Evolutionary conservation across 148 eudicot species (phyloP), one percentile per base, ranked within the genome.

Genomic region (Chenopodium formosanum): DNA sequence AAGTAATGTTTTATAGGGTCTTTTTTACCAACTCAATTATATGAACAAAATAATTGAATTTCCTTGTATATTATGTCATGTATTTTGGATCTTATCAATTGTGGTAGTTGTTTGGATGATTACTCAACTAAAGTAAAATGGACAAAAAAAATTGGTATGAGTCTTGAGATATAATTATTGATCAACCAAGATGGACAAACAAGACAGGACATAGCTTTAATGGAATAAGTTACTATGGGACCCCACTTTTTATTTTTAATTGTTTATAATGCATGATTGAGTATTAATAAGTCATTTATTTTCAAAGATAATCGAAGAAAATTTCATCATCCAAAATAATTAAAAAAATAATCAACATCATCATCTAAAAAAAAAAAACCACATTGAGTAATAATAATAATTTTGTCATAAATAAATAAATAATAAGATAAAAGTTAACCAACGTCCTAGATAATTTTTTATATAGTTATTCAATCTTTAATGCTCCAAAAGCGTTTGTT

Each of bases 161-260:
- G 77, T 53, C 40, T 47, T 13, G 4, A 74, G 34, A 82, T 46
- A 74, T 70, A 75, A 85, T 85, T 82, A 85, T 85, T 82, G 77
- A 85, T 82, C 74, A 85, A 79, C 82, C 72, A 82, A 82, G 82
- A 82, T 82, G 66, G 87, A 82, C 87, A 85, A 82, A 82, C 87
- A 79, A 79, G 79, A 82, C 77, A 82, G 73, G 77, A 71, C 81
- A 85, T 65, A 22, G 58, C 80, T 75, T 85, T 85, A 79, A 85
- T 85, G 68, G 83, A 79, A 75, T 82, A 60, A 74, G 27, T 65
- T 74, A 82, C 37, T 75, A 29, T 4, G 77, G 82, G 80, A 20
- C 78, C 74, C 70, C 17, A 3, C 14, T 44, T 53, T 20, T 70
- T 62, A 29, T 40, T 71, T 40, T 82, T 70, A 48, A 40, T 40